Percentiles rank a stretch among this genome's conserved stretches.
Conservation (phyloP, 208 protist species). For the Crithidia brevicula region DNA sequence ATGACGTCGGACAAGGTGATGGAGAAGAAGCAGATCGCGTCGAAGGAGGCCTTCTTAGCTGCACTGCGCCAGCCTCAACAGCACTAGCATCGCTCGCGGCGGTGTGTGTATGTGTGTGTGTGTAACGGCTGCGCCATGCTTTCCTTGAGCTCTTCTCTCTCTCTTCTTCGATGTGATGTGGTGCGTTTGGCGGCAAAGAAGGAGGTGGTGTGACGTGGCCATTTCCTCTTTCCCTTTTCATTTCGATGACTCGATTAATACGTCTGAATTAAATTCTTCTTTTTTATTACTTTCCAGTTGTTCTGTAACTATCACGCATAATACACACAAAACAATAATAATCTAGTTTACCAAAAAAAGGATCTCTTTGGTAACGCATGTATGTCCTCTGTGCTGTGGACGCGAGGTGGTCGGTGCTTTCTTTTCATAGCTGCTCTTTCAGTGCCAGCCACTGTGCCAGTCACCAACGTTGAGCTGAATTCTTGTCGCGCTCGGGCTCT, state of each 20-base stretch:
- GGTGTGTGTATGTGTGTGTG: too few relatives aligned
- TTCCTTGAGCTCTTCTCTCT: neutral
- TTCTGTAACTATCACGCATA: neutral
- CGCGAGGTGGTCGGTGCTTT: too few relatives aligned
- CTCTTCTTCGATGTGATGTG: neutral
- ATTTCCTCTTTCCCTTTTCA: slow-evolving; percentile 8
- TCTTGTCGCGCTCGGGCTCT: too few relatives aligned
- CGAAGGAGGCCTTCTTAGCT: slow-evolving; percentile 80
- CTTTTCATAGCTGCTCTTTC: too few relatives aligned
- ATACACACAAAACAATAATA: neutral
- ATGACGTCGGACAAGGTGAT: slow-evolving; percentile 75
- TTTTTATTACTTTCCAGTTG: neutral
- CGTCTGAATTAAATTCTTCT: neutral
- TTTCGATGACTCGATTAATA: neutral
- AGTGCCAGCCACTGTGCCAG: too few relatives aligned
- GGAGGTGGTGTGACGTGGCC: too few relatives aligned
- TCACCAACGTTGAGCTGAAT: too few relatives aligned
- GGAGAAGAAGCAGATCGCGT: slow-evolving; percentile 79
- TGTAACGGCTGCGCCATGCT: neutral
- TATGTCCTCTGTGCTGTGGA: neutral
- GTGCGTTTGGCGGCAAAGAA: neutral
- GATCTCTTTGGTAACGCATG: too few relatives aligned
- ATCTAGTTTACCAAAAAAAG: neutral
- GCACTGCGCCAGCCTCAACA: slow-evolving; percentile 63
- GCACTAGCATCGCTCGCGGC: slow-evolving; percentile 19